Percentiles rank a stretch among this genome's conserved stretches.
phyloP scores from a whole-genome alignment of 2,329 filamentous ascomycete species.

The Aspergillus intermedius region DNA sequence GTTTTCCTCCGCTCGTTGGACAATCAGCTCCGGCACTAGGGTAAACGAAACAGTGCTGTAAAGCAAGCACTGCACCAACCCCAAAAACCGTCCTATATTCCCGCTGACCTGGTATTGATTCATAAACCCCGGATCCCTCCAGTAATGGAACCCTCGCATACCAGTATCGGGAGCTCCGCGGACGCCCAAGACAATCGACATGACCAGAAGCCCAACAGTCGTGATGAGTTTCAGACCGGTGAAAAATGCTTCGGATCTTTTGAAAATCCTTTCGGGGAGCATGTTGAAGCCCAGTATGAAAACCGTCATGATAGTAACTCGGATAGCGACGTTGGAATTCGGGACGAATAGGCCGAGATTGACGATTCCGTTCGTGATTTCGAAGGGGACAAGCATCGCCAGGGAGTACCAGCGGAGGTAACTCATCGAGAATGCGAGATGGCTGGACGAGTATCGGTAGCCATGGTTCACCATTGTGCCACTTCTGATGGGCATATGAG shows the following conservation, averaged over 20 bases:
- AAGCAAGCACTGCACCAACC: constrained; percentile 45
- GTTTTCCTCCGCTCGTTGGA: constrained; percentile 51
- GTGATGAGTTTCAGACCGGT: constrained; percentile 45
- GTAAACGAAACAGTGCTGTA: constrained; percentile 47
- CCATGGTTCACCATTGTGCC: constrained; percentile 36
- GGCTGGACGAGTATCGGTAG: constrained; percentile 34
- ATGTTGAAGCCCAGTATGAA: constrained; percentile 49
- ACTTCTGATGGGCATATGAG: constrained; percentile 31
- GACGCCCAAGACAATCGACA: constrained; percentile 48
- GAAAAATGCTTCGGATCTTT: constrained; percentile 45
- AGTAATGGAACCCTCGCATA: constrained; percentile 46
- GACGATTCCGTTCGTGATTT: constrained; percentile 60
- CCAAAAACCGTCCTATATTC: constrained; percentile 43
- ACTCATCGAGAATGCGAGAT: constrained; percentile 33
- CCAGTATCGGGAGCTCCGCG: constrained; percentile 45
- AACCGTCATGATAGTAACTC: constrained; percentile 50
- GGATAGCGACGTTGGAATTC: constrained; percentile 31
- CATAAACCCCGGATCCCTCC: constrained; percentile 43
- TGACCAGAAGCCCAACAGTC: constrained; percentile 42
- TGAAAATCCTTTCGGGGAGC: constrained; percentile 44
- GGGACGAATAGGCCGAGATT: constrained; percentile 56
- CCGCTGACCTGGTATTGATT: constrained; percentile 44
- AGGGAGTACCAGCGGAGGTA: constrained; percentile 43
- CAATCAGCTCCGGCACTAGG: constrained; percentile 49
- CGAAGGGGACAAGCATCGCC: constrained; percentile 45